Evolutionary conservation across 192 early-diverging fungal species (phyloP), one percentile per base, ranked within the genome.

Genomic region (Podochytrium sp.): DNA sequence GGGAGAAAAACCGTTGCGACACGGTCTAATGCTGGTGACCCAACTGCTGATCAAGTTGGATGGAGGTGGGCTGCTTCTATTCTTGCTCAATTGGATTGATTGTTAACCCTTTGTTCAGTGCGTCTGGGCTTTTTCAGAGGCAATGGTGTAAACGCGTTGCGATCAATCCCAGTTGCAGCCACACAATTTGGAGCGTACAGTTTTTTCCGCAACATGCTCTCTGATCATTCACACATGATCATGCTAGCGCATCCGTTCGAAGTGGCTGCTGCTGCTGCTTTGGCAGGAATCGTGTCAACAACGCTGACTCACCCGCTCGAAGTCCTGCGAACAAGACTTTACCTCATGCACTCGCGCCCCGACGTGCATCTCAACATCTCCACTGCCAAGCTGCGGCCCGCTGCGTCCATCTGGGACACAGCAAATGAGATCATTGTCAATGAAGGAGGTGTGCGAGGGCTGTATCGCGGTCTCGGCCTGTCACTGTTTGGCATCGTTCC

Each of bases 91-190:
- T 47, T 47, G 43, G 43, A 16, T 47, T 47, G n/a, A 47, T 47
- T 47, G 0, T 20, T 20, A 16, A 16, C 12, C 0, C 10, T 76
- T 90, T 90, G 20, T 35, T 65, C 55, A 47, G 50, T 47, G 18
- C 66, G 33, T n/a, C 34, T 37, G 47, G 52, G 27, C 1, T 63
- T 72, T 0, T 81, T 71, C 88, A 81, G 93, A 70, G 94, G 94
- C 64, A 95, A 95, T 83, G 81, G 87, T 73, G 88, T 91, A 47
- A 95, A 94, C 80, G 90, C 93, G 43, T 86, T 95, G 81, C 91
- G 94, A 78, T 93, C 93, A 86, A 93, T 95, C 82, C 93, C 93
- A 60, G 93, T 92, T 27, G 92, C 94, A 79, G 93, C 92, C 6
- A 79, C 93, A 91, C 78, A 90, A 90, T 73, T 95, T 93, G 76